Evolutionary conservation across 2,329 filamentous ascomycete species (phyloP).

Genomic region (Stagonosporopsis tanaceti): DNA sequence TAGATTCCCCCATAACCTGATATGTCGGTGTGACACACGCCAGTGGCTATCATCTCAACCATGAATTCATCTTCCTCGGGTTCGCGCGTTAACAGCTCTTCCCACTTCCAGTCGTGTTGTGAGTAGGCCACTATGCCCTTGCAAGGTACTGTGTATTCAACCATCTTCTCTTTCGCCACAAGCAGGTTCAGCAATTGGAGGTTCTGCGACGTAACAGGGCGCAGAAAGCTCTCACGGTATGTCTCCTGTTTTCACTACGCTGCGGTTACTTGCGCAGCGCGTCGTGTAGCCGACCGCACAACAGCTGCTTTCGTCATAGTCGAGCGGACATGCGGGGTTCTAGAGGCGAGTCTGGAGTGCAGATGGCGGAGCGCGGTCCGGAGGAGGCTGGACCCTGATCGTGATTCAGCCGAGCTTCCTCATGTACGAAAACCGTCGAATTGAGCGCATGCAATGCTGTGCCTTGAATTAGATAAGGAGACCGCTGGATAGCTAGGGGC

Average conservation of each 20-base stretch:
- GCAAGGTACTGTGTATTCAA: slow-evolving; percentile 23
- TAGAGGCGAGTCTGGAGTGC: slow-evolving; percentile 7
- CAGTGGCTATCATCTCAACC: slow-evolving; percentile 62
- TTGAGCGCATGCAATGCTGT: not conserved
- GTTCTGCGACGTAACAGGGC: not conserved
- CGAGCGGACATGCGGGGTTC: slow-evolving; percentile 13
- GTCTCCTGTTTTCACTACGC: not conserved
- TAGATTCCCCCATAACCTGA: slow-evolving; percentile 46
- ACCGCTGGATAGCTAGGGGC: not conserved
- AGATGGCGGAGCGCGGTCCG: slow-evolving; percentile 15
- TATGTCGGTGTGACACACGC: slow-evolving; percentile 64
- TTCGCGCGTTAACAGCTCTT: slow-evolving; percentile 32
- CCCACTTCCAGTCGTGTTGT: slow-evolving; percentile 26
- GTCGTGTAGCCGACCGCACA: slow-evolving; percentile 17
- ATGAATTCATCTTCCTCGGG: slow-evolving; percentile 58
- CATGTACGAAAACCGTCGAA: not conserved
- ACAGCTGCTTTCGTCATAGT: slow-evolving; percentile 19
- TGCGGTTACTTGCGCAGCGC: slow-evolving; percentile 12
- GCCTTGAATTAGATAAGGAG: not conserved
- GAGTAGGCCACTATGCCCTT: slow-evolving; percentile 27
- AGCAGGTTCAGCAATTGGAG: not conserved
- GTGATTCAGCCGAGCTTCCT: slow-evolving; percentile 3
- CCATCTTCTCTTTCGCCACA: slow-evolving; percentile 1
- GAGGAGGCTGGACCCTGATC: slow-evolving; percentile 7
- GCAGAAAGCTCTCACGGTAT: not conserved